phyloP scores from a whole-genome alignment of 2,329 filamentous ascomycete species.

The Penicillium sp. region DNA sequence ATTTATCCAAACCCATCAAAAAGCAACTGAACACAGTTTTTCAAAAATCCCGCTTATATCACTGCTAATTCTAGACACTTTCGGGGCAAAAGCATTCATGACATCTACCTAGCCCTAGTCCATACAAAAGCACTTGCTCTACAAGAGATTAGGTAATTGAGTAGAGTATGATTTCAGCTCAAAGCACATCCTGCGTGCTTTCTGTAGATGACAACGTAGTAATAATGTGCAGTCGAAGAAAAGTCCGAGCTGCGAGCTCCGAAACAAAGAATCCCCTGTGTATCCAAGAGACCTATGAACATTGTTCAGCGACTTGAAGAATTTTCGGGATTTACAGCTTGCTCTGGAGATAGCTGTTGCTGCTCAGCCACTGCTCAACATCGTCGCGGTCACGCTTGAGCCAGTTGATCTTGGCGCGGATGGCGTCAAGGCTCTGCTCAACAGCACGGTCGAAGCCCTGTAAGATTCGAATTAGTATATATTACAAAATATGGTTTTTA shows the following conservation, averaged over 20 bases:
- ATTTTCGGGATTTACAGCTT: conserved; percentile 28
- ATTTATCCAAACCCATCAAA: too few relatives aligned
- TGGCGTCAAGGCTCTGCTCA: conserved; percentile 82
- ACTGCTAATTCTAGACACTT: too few relatives aligned
- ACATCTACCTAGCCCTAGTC: not conserved
- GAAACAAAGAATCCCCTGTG: not conserved
- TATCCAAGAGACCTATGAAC: not conserved
- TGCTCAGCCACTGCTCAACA: conserved; percentile 69
- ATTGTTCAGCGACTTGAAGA: not conserved
- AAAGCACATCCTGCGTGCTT: conserved; percentile 5
- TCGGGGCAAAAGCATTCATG: too few relatives aligned
- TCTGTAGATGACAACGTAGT: not conserved
- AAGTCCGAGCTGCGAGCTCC: not conserved
- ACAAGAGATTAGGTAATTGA: not conserved
- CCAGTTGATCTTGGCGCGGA: conserved; percentile 82
- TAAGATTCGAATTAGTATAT: conserved; percentile 12
- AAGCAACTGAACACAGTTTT: too few relatives aligned
- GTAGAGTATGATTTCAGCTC: conserved; percentile 6
- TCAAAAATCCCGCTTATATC: too few relatives aligned
- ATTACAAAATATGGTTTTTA: not conserved
- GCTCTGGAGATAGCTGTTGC: conserved; percentile 57
- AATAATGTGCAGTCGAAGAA: not conserved
- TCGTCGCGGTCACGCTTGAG: conserved; percentile 71
- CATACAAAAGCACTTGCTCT: not conserved
- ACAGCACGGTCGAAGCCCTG: conserved; percentile 78